Conservation (phyloP, 345 rosid genomes). For the Eucalyptus microcorys region DNA sequence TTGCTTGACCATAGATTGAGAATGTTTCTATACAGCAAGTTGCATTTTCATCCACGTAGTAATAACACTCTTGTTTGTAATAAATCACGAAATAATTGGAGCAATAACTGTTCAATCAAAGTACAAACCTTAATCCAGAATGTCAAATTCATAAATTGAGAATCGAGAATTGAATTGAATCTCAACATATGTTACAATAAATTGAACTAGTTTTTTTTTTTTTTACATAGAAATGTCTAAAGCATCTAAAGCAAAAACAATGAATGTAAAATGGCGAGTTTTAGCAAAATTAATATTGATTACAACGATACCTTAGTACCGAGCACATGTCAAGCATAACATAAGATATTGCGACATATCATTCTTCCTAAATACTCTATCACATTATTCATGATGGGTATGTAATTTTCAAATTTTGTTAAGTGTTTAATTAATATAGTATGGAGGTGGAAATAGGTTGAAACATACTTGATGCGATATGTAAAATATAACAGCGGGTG, state of each 20-base stretch:
- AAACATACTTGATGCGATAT: neutral
- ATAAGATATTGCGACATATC: neutral
- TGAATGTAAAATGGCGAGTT: neutral
- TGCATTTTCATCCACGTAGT: neutral
- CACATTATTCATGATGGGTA: neutral
- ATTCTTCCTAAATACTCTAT: neutral
- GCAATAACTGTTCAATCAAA: rapidly evolving
- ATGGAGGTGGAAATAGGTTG: neutral
- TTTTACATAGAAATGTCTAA: neutral
- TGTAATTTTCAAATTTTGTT: neutral
- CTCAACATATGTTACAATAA: neutral
- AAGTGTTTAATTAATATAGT: rapidly evolving
- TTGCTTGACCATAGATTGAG: neutral
- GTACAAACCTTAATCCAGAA: neutral
- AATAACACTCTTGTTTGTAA: neutral
- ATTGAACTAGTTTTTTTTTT: neutral
- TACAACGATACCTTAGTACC: neutral
- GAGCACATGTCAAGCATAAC: neutral
- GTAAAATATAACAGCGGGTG: neutral
- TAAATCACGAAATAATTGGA: neutral
- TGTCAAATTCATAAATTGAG: neutral
- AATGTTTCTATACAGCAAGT: neutral
- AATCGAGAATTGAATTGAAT: neutral
- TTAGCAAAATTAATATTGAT: neutral
- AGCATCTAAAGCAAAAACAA: neutral